These are phyloP conservation scores for Vicia villosa DNA, from an alignment of 306 rosid species.

Conservation along the genomic window DNA sequence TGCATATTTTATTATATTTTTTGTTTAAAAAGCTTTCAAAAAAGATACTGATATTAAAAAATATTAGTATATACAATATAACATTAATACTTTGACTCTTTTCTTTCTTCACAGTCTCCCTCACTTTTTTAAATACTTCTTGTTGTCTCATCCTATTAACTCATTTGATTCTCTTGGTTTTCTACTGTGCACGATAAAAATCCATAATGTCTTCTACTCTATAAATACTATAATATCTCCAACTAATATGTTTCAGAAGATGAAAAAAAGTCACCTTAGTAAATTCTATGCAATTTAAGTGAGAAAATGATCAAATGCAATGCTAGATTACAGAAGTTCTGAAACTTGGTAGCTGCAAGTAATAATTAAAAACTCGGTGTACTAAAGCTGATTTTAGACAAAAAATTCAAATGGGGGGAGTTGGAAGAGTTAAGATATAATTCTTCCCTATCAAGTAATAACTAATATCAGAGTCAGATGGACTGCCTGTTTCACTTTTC, in stretches of 20 bases:
- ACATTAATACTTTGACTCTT: neutral
- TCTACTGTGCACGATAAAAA: conserved; percentile 1
- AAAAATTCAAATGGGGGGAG: conserved; percentile 15
- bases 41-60: neutral
- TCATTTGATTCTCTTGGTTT: conserved; percentile 1
- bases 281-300: conserved; percentile 12
- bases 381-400: conserved; percentile 21
- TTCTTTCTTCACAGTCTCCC: neutral
- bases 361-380: conserved; percentile 12
- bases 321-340: conserved; percentile 9
- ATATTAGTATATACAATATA: neutral
- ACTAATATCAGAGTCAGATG: conserved; percentile 30
- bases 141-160: neutral
- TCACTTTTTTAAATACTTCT: neutral
- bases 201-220: neutral
- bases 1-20: too few species aligned
- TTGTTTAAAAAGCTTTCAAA: neutral
- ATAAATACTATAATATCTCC: conserved; percentile 1
- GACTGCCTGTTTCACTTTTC: conserved; percentile 22
- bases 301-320: conserved; percentile 17
- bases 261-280: conserved; percentile 20
- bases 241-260: conserved; percentile 11
- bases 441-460: neutral
- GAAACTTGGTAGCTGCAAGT: conserved; percentile 3
- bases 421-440: conserved; percentile 4